Percentiles rank a stretch among this genome's conserved stretches.
Conservation (phyloP, 176 grass and related monocot genomes). For the Avena eriantha region DNA sequence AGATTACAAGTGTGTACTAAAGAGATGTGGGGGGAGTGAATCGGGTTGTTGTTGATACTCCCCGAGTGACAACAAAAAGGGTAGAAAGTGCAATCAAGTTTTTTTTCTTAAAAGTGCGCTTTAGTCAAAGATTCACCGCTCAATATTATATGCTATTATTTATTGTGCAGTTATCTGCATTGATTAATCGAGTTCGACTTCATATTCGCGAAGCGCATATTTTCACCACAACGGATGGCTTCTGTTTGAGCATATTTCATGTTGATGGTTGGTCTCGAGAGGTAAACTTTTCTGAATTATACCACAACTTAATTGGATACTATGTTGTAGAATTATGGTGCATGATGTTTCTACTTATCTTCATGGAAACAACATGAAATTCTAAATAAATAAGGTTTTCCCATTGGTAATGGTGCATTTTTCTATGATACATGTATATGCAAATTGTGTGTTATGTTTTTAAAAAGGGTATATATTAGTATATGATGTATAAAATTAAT, state of each 20-base stretch:
- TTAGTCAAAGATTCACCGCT: not conserved
- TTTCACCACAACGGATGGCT: conserved; percentile 78
- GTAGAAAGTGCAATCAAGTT: not conserved
- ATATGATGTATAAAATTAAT: not conserved
- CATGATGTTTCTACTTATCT: no score
- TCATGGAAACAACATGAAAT: not conserved
- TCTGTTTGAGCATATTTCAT: conserved; percentile 80
- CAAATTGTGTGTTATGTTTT: not conserved
- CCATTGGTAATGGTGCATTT: not conserved
- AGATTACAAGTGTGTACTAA: not conserved
- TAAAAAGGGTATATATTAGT: not conserved
- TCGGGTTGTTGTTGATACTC: not conserved
- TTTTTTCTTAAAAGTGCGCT: not conserved
- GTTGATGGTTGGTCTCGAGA: conserved; percentile 79
- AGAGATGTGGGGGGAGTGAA: not conserved
- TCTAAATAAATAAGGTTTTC: not conserved
- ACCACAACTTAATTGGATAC: not conserved
- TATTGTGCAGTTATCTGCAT: conserved; percentile 7
- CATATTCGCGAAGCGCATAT: conserved; percentile 92
- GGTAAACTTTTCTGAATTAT: conserved; percentile 43
- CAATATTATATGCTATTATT: not conserved
- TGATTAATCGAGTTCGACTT: conserved; percentile 41
- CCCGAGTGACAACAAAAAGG: not conserved
- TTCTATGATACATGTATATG: not conserved
- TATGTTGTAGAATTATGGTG: not conserved